Evolutionary conservation across 805 yeast species (phyloP).

Genomic region (Zygosaccharomyces pseudorouxii): DNA sequence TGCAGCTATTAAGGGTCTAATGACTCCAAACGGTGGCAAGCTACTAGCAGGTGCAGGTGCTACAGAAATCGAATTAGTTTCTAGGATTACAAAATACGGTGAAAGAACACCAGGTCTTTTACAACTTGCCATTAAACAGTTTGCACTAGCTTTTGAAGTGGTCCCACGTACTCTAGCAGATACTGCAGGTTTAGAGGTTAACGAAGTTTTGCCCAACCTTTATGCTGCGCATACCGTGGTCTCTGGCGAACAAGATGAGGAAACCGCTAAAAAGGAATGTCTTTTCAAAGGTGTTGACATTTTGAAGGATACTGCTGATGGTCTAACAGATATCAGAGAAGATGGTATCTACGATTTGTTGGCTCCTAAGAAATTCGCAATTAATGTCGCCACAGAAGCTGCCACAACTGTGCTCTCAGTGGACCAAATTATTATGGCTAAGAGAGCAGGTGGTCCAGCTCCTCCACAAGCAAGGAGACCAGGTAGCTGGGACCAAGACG

Average conservation of each 20-base stretch:
- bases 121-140: conserved; percentile 91
- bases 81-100: conserved; percentile 75
- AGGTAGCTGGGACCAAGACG: conserved; percentile 96
- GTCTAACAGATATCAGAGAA: conserved; percentile 64
- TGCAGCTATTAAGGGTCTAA: conserved; percentile 80
- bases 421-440: conserved; percentile 97
- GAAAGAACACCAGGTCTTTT: conserved; percentile 90
- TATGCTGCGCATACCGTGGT: conserved; percentile 73
- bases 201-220: conserved; percentile 82
- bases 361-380: conserved; percentile 78
- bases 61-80: conserved; percentile 80
- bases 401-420: conserved; percentile 79
- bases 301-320: conserved; percentile 64
- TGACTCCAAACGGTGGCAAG: conserved; percentile 71
- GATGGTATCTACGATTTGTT: conserved; percentile 75
- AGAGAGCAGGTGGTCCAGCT: conserved; percentile 96
- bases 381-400: conserved; percentile 92
- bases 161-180: conserved; percentile 90
- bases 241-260: conserved; percentile 18
- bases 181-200: conserved; percentile 87
- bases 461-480: conserved; percentile 75
- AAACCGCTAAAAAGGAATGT: conserved; percentile 24
- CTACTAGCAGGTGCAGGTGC: conserved; percentile 97
- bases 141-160: conserved; percentile 91
- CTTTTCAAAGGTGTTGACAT: conserved; percentile 64